These are phyloP conservation scores for Tolypocladium amazonense DNA, from an alignment of 2,329 filamentous ascomycete species.

Conservation along the genomic window DNA sequence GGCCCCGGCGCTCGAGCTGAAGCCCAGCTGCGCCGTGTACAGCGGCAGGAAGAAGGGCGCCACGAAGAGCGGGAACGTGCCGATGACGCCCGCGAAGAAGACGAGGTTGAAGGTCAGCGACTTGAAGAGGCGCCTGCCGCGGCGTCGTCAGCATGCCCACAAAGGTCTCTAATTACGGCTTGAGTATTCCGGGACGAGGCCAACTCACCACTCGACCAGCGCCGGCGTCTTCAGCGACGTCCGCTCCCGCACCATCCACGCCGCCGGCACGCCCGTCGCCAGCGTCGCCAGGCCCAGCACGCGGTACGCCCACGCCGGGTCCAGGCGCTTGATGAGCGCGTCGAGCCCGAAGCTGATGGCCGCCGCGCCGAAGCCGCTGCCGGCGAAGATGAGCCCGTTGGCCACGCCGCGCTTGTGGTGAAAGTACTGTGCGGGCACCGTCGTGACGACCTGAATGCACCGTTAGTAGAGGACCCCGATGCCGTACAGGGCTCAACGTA, in stretches of 20 bases:
- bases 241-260: not conserved
- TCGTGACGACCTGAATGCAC: not conserved
- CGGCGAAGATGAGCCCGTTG: not conserved
- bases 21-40: constrained; percentile 42
- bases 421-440: not conserved
- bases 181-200: no score
- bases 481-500: not conserved
- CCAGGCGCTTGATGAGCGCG: not conserved
- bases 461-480: not conserved
- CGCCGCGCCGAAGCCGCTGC: not conserved
- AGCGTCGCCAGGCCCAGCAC: not conserved
- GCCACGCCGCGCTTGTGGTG: not conserved
- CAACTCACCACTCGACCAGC: not conserved
- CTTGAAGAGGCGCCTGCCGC: constrained; percentile 36
- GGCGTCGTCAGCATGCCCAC: not conserved
- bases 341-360: not conserved
- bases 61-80: constrained; percentile 49
- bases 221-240: not conserved
- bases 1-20: constrained; percentile 41
- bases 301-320: not conserved
- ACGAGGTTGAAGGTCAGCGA: constrained; percentile 39
- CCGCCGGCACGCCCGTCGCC: not conserved
- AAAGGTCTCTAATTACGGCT: no score
- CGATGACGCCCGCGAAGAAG: constrained; percentile 43
- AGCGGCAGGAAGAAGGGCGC: constrained; percentile 52